Base-by-base conservation (phyloP, 1,139 yeast species). In the Yamadazyma kanchanaburiensis region DNA sequence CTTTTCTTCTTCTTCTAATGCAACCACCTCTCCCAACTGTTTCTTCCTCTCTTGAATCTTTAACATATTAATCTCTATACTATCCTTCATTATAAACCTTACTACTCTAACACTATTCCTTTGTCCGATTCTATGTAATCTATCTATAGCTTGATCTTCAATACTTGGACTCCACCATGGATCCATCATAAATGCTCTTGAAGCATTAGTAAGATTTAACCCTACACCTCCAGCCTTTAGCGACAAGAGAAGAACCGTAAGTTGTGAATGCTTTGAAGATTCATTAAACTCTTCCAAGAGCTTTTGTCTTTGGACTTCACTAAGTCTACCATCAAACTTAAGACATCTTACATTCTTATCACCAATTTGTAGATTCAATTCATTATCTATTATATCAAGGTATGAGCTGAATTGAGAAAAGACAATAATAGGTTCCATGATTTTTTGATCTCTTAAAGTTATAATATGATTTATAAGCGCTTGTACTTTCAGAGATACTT, bases 111-210 rank as follows among this genome's bases (percentile, higher is more conserved):
- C 97, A 22, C 71, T 70, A 21, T 70, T 74, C 11, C 63, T 64
- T 52, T 91, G 97, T 0, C 97, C 97, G 53, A 91, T 84, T 42
- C 97, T 70, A 51, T 91, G 97, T 16, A 91, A 74, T 48, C 97
- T 74, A 56, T 91, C 97, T 42, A 91, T 87, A 0, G 97, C 97
- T 55, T 91, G 97, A 25, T 86, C 87, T 49, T 91, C 97, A 24
- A 86, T 78, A 34, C 95, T 87, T 25, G 87, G 95, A 15, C 94
- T 84, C 97, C 97, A 91, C 94, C 96, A 91, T 0, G 97, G 97
- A 49, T 91, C 97, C 89, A 91, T 84, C 75, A 91, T 70, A 48
- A 80, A 88, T 6, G 95, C 97, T 25, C 77, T 71, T 0, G 86
- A 81, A 0, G 97, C 96, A 27, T 81, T 77, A 0, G 95, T 89